Evolutionary conservation across 495 filamentous ascomycete genomes (phyloP), one percentile per base, ranked within the genome.

Genomic region (Astrocystis sublimbata): DNA sequence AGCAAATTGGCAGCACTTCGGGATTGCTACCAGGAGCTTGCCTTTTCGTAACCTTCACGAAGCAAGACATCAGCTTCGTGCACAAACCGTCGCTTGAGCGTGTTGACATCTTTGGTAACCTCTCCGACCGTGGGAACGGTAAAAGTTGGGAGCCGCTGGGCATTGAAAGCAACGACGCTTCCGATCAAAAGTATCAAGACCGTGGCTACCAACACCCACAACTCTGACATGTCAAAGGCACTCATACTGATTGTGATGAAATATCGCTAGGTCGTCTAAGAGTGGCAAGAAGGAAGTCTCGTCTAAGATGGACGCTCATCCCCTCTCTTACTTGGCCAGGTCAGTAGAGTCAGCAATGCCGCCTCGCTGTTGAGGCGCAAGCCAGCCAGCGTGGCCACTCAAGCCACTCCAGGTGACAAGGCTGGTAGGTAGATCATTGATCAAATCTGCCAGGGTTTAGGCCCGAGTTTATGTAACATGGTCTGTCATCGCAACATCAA

Each of bases 21-120:
- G 2, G n/a, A 12, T 5, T 51, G 45, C n/a, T n/a, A 19, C 17
- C 4, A 17, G 17, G 15, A 36, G 24, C 41, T 52, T 45, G 65
- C 68, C 36, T 66, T 70, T 60, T 68, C 58, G 26, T 70, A 61
- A 6, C 68, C 68, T 31, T 70, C 68, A 10, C 65, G 68, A 19
- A 70, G 65, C 21, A 70, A 40, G 17, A 53, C 60, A 47, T 70
- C 68, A 21, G 68, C 68, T 41, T 70, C 65, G 0, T 62, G 57
- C 26, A 68, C 68, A 58, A 64, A 70, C 36, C 68, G 65, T 19
- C 30, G 15, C 30, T 70, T 70, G 5, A 70, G 61, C 8, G 56
- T 23, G 13, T 59, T 62, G 12, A 62, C 2, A 47, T 70, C 65
- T 33, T 23, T 28, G 17, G 35, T 42, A 8, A 62, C 65, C 15